Evolutionary conservation across 2,329 filamentous ascomycete genomes (phyloP).

Genomic region (Stagonosporopsis cucurbitacearum): DNA sequence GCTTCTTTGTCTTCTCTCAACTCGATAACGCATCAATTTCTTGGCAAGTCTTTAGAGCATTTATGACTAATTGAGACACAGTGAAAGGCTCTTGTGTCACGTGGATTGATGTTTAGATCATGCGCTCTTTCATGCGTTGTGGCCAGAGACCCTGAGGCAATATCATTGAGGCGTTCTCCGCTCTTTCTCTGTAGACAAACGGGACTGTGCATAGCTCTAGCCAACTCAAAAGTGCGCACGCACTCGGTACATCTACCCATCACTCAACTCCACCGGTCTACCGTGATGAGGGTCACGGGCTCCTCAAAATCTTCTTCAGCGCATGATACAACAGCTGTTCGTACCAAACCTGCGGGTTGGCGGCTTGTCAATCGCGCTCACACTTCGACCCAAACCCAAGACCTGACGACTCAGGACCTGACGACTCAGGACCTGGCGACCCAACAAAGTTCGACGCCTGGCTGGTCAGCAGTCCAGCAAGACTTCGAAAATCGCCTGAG

Average conservation of each 20-base stretch:
- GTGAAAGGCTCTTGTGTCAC: neutral
- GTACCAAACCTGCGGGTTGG: neutral
- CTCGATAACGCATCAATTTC: too few relatives aligned
- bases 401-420: neutral
- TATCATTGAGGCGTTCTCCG: neutral
- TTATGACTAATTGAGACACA: too few relatives aligned
- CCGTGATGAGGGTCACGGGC: neutral
- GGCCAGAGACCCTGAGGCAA: neutral
- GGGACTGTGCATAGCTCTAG: neutral
- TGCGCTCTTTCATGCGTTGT: neutral
- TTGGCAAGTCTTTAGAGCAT: neutral
- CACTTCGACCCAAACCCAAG: neutral
- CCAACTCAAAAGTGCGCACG: neutral
- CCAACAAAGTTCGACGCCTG: neutral
- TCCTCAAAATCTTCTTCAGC: neutral
- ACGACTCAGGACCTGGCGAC: neutral
- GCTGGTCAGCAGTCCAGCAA: constrained; percentile 3
- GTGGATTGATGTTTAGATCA: neutral
- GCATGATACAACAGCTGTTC: neutral
- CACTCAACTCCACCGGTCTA: neutral
- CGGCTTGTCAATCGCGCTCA: neutral
- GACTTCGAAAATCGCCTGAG: constrained; percentile 12
- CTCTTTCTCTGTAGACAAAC: neutral
- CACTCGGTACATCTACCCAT: neutral
- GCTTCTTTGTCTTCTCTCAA: too few relatives aligned